Evolutionary conservation across 73 alveolate genomes (phyloP).

Genomic region (Vitrella brassicaformis): DNA sequence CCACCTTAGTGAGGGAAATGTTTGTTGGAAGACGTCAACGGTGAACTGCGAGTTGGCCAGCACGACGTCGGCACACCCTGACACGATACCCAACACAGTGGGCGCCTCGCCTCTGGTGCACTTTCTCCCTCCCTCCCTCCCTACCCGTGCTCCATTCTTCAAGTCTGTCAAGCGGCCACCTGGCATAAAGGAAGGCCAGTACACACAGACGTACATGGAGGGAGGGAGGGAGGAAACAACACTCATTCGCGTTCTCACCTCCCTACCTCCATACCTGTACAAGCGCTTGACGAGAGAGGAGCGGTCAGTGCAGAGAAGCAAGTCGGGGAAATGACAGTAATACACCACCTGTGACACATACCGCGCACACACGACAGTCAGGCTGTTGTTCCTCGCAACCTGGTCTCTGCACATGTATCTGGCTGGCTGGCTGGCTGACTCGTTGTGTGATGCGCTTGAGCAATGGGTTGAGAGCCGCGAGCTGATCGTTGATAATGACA

Average conservation of each 20-base stretch:
- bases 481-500: neutral
- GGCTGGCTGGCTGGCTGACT: neutral
- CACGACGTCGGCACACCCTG: conserved; percentile 44
- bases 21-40: conserved; percentile 31
- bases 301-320: conserved; percentile 79
- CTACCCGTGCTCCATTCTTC: too few species aligned
- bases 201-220: too few species aligned
- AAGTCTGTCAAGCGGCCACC: too few species aligned
- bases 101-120: too few species aligned
- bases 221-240: too few species aligned
- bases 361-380: neutral
- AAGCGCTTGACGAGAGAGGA: conserved; percentile 53
- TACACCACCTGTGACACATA: conserved; percentile 59
- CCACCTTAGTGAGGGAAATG: conserved; percentile 33
- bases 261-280: too few species aligned
- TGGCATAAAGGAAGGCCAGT: too few species aligned
- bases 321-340: conserved; percentile 95
- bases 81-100: too few species aligned
- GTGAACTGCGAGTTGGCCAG: conserved; percentile 45
- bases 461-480: neutral
- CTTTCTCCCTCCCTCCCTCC: too few species aligned
- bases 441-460: too few species aligned
- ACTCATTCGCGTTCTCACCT: too few species aligned
- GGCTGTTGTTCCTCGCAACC: neutral
- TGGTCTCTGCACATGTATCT: neutral